Base-by-base conservation (phyloP, 495 filamentous ascomycete species). In the Penicillium longicatenatum region DNA sequence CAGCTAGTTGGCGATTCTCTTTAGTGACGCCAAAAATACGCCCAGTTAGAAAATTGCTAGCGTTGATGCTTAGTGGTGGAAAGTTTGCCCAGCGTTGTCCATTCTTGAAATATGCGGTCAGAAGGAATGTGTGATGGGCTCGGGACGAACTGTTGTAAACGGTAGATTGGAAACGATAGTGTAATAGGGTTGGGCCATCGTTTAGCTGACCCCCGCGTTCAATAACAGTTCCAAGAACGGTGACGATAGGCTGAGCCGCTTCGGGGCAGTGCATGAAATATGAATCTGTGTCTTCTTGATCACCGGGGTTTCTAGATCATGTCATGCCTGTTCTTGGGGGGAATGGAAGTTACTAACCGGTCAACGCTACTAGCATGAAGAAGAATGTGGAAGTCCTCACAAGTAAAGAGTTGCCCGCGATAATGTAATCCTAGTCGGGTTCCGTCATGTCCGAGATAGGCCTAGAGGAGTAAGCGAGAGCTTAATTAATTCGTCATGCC, bases 191-290 rank as follows among this genome's bases (percentile, higher is more conserved):
- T 30, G 41, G 30, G 2, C 58, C 55, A 11, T 17, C 24, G 51
- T 58, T 65, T 31, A 61, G 39, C 42, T 59, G 9, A 37, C 58
- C 58, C 3, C 54, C 41, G 14, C 55, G 52, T 54, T 58, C 46
- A 47, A 51, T 26, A 19, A 61, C 24, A 30, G 50, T 9, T 16
- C 46, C 54, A 3, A 60, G 57, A 7, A 58, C 41, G 1, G 57
- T 52, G 2, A 61, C 54, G 1, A 11, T 58, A 5, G 60, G 60
- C 22, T 55, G 55, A 16, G 60, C 55, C 30, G 60, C 51, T 26
- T 52, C 46, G 46, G 60, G 60, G 29, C 51, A 58, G 55, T 62
- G 60, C 55, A 58, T 55, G n/a, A 62, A 62, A 48, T 58, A 62
- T 47, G 4, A 19, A n/a, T 55, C 54, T 1, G 47, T 43, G 11